Conservation (phyloP, 192 early-diverging fungal genomes). For the Pilaira anomala region DNA sequence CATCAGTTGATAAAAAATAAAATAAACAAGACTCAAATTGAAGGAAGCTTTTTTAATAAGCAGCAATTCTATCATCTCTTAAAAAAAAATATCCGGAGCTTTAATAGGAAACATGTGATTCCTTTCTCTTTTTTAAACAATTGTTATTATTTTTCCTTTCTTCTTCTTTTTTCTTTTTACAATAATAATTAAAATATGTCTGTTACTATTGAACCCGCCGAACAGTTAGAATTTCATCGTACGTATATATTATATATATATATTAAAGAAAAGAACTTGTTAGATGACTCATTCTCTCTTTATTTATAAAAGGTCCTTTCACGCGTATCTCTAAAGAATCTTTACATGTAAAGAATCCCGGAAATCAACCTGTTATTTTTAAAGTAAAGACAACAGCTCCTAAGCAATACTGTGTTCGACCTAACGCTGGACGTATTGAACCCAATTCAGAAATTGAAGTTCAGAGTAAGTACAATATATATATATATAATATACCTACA, state of each 20-base stretch:
- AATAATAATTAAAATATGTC: constrained; percentile 1
- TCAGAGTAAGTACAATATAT: constrained; percentile 55
- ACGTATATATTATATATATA: background rate
- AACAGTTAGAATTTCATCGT: constrained; percentile 11
- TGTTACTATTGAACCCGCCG: constrained; percentile 10
- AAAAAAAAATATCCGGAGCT: too few species aligned
- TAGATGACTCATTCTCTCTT: background rate
- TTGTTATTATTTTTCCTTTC: background rate
- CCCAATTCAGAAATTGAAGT: constrained; percentile 67
- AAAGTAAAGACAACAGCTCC: constrained; percentile 99
- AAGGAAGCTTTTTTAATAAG: too few species aligned
- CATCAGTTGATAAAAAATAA: too few species aligned
- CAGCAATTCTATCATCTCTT: too few species aligned
- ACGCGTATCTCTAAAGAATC: constrained; percentile 55
- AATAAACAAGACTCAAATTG: too few species aligned
- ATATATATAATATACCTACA: too few species aligned
- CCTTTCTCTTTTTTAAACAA: too few species aligned
- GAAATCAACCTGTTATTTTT: constrained; percentile 75
- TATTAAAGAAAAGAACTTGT: background rate
- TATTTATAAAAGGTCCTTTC: constrained; percentile 51
- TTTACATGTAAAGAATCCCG: constrained; percentile 61
- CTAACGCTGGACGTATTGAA: constrained; percentile 82
- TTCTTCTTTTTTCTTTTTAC: background rate
- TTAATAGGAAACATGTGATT: too few species aligned
- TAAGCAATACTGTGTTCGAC: constrained; percentile 94